phyloP scores from a whole-genome alignment of 2,329 filamentous ascomycete genomes.

The Boeremia exigua region DNA sequence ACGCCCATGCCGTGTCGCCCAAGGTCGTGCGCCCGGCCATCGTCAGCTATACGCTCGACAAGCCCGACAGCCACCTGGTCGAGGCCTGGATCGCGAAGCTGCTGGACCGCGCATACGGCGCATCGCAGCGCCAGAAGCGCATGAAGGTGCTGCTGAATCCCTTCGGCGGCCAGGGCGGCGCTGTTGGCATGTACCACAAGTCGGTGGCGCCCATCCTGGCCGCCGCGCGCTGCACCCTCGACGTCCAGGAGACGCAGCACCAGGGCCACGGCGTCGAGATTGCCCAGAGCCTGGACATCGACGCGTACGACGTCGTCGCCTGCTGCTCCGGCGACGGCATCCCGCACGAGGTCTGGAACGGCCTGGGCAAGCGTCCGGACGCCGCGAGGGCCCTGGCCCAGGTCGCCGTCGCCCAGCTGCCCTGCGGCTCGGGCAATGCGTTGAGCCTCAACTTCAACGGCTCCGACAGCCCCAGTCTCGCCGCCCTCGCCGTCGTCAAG shows the following conservation, averaged over 20 bases:
- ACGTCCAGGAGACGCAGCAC: conserved; percentile 74
- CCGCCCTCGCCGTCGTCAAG: conserved; percentile 85
- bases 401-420: conserved; percentile 84
- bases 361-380: conserved; percentile 77
- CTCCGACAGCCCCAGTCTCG: conserved; percentile 74
- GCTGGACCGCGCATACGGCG: conserved; percentile 72
- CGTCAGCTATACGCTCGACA: conserved; percentile 66
- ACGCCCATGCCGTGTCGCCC: conserved; percentile 66
- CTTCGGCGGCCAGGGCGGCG: conserved; percentile 81
- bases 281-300: conserved; percentile 74
- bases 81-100: conserved; percentile 69
- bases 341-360: conserved; percentile 94
- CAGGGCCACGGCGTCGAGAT: conserved; percentile 81
- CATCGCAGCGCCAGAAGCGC: conserved; percentile 72
- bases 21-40: conserved; percentile 65
- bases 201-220: conserved; percentile 83
- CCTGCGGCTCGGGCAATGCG: conserved; percentile 92
- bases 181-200: conserved; percentile 73
- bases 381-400: conserved; percentile 75
- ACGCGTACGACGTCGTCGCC: conserved; percentile 82
- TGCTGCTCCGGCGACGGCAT: conserved; percentile 93
- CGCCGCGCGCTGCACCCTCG: conserved; percentile 77
- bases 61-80: conserved; percentile 57
- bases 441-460: conserved; percentile 91
- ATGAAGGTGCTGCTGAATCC: conserved; percentile 92